A percentile compares a stretch with the other conserved stretches of the same genome.
These are phyloP conservation scores for Bolboschoenus planiculmis DNA, from an alignment of 176 grass and related monocot genomes.

Conservation along the genomic window DNA sequence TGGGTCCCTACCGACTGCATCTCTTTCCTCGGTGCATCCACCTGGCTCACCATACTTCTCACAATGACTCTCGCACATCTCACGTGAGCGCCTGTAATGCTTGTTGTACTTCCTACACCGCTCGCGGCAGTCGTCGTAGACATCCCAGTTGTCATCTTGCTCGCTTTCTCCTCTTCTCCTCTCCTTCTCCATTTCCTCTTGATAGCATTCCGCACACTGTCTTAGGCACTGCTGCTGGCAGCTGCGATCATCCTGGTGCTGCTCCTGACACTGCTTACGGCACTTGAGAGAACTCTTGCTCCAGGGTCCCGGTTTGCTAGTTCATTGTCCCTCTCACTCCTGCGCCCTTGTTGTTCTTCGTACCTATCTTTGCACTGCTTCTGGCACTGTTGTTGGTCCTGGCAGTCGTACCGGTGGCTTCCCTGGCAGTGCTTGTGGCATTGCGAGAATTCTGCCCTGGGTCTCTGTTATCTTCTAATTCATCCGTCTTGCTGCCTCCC, in stretches of 20 bases:
- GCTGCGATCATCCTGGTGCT: neutral
- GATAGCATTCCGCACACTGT: neutral
- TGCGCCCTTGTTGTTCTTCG: neutral
- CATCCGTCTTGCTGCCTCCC: neutral
- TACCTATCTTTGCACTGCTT: neutral
- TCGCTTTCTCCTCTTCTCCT: neutral
- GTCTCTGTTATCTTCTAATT: neutral
- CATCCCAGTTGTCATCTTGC: neutral
- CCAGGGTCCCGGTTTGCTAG: neutral
- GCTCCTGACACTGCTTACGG: neutral
- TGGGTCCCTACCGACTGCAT: neutral
- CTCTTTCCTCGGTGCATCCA: neutral
- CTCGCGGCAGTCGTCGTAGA: neutral
- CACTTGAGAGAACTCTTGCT: slow-evolving; percentile 11
- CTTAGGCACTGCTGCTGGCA: neutral
- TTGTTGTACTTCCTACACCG: neutral
- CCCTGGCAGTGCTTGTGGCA: neutral
- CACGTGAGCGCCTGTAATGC: neutral
- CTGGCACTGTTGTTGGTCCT: neutral
- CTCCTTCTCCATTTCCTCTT: neutral
- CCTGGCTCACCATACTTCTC: neutral
- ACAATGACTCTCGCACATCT: neutral
- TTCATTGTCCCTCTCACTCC: neutral
- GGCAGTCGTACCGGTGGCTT: neutral
- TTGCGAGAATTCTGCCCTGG: neutral